Base-by-base conservation (phyloP, 78 protist species). In the Dictyostelium citrinum region DNA sequence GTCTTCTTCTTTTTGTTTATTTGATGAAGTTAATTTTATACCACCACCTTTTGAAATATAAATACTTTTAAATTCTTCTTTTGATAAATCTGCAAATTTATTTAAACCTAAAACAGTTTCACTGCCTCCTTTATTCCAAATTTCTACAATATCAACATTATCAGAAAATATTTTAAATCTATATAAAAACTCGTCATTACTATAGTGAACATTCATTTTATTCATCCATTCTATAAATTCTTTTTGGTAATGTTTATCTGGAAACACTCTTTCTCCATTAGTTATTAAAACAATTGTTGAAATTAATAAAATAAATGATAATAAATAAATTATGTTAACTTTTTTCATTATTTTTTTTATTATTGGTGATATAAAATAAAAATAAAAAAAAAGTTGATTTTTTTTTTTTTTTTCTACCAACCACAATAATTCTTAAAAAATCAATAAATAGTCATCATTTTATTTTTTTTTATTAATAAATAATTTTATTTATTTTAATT, bases 91-190 rank as follows among this genome's bases (percentile, higher is more conserved):
- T 1, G 95, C 95, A 24, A 75, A 74, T 14, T 20, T 31, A 72
- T 68, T 91, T 51, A 91, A 17, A 39, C 91, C 90, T 31, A 91
- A 74, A 20, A 85, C 64, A 24, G 83, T 85, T 51, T n/a, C 31
- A 14, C 77, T 64, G 11, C 81, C 81, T 37, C 29, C 55, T 29
- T 51, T 7, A 31, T 90, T 82, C 90, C 90, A 82, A 27, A 39
- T 8, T 5, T 78, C 22, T 7, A 90, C 72, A 43, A 12, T 79
- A 22, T 90, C 83, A 80, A 90, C 49, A 81, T 90, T 90, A 31
- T 55, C 29, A 27, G 78, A 78, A 71, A 78, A 90, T 37, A 64
- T 68, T 31, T 58, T 8, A 71, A 41, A 90, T 51, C 84, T 64
- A 9, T 31, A 5, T 14, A 49, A 61, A 51, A 82, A 90, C 2